phyloP scores from a whole-genome alignment of 1,284 basidiomycete species.

The Trametes versicolor region DNA sequence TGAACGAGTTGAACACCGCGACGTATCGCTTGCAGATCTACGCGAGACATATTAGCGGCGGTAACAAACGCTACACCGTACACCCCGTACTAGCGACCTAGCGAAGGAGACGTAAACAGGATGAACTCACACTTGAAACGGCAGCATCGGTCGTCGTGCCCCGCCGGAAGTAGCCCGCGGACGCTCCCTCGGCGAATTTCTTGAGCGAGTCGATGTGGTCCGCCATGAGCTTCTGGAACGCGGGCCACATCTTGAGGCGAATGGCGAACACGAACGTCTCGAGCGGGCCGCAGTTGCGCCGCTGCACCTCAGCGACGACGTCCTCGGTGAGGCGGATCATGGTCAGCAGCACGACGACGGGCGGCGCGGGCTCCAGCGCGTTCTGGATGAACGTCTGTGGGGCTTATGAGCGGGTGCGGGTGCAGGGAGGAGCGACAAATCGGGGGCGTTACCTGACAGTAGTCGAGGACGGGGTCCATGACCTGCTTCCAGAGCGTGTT shows the following conservation, averaged over 20 bases:
- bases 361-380: constrained; percentile 74
- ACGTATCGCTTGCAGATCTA: constrained; percentile 76
- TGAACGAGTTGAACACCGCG: constrained; percentile 81
- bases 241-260: constrained; percentile 89
- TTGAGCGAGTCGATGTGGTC: constrained; percentile 84
- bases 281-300: constrained; percentile 79
- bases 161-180: constrained; percentile 71
- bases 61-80: background rate
- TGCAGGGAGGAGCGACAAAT: background rate
- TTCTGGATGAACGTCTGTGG: constrained; percentile 73
- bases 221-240: constrained; percentile 90
- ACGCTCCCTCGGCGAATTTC: constrained; percentile 78
- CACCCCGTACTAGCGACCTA: background rate
- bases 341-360: constrained; percentile 79
- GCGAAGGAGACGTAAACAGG: background rate
- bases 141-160: constrained; percentile 74
- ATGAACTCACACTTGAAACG: constrained; percentile 65
- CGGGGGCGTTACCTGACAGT: constrained; percentile 67
- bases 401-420: background rate
- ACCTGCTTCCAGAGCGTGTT: constrained; percentile 89
- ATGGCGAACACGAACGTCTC: constrained; percentile 83
- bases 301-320: constrained; percentile 76
- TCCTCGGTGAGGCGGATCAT: constrained; percentile 91
- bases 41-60: constrained; percentile 22
- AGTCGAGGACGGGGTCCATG: constrained; percentile 88